Evolutionary conservation across 768 basidiomycete genomes (phyloP).

Genomic region (Collybiopsis luxurians): DNA sequence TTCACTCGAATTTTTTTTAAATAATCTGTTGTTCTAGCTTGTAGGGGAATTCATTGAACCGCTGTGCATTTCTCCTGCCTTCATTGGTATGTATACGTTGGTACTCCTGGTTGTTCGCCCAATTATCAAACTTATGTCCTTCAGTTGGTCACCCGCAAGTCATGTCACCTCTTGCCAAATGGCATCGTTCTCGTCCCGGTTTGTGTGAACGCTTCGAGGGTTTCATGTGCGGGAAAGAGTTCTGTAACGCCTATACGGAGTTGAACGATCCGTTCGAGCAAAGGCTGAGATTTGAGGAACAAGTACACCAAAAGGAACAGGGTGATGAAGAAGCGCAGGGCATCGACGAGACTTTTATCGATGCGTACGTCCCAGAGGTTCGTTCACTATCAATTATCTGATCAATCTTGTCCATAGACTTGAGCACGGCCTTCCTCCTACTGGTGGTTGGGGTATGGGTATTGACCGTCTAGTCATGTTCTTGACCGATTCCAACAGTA

Average conservation of each 20-base stretch:
- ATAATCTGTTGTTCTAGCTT: slow-evolving; percentile 57
- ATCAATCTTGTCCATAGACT: too few relatives aligned
- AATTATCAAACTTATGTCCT: not conserved
- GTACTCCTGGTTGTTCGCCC: not conserved
- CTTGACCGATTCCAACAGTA: slow-evolving; percentile 93
- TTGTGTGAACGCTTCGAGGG: slow-evolving; percentile 98
- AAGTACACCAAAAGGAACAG: slow-evolving; percentile 90
- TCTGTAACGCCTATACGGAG: slow-evolving; percentile 99
- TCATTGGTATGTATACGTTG: slow-evolving; percentile 64
- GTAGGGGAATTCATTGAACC: slow-evolving; percentile 98
- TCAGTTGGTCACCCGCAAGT: slow-evolving; percentile 97
- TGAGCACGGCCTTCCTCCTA: slow-evolving; percentile 96
- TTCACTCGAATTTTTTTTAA: slow-evolving; percentile 1
- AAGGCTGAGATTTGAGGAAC: slow-evolving; percentile 92
- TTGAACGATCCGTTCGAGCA: slow-evolving; percentile 99
- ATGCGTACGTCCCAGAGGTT: slow-evolving; percentile 81
- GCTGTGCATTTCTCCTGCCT: slow-evolving; percentile 92
- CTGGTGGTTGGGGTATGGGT: slow-evolving; percentile 96
- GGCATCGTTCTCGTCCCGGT: slow-evolving; percentile 95
- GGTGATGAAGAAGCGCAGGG: slow-evolving; percentile 99
- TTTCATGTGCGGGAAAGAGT: slow-evolving; percentile 97
- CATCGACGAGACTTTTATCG: slow-evolving; percentile 92
- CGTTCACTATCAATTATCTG: too few relatives aligned
- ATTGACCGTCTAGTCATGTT: slow-evolving; percentile 98
- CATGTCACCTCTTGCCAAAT: slow-evolving; percentile 99